Evolutionary conservation across 129 eudicot genomes (phyloP).

Genomic region (Lactuca saligna): DNA sequence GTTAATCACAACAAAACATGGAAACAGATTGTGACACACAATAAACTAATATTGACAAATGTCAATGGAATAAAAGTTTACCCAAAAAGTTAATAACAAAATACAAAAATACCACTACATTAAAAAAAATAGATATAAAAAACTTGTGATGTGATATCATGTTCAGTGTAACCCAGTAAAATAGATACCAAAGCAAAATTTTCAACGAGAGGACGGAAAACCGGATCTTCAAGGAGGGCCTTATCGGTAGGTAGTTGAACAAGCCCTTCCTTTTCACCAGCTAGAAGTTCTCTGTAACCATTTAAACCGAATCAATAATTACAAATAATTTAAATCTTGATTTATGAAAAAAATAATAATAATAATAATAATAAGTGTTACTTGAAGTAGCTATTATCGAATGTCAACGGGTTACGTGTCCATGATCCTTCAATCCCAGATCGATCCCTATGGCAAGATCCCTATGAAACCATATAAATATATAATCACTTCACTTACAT

Average conservation of each 20-base stretch:
- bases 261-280: slow-evolving; percentile 88
- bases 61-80: neutral
- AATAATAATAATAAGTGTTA: slow-evolving; percentile 20
- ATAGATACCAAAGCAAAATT: slow-evolving; percentile 69
- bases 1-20: neutral
- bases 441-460: slow-evolving; percentile 87
- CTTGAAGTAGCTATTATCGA: slow-evolving; percentile 84
- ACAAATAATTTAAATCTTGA: neutral
- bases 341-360: neutral
- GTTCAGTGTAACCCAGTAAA: no score
- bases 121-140: no score
- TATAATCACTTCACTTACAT: neutral
- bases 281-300: slow-evolving; percentile 64
- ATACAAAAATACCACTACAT: neutral
- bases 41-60: neutral
- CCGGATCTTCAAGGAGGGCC: slow-evolving; percentile 73
- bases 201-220: slow-evolving; percentile 80
- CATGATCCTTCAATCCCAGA: slow-evolving; percentile 96
- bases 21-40: neutral
- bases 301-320: neutral
- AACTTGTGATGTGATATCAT: no score
- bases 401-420: slow-evolving; percentile 80
- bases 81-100: neutral
- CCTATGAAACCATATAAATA: slow-evolving; percentile 35
- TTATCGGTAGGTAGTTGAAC: slow-evolving; percentile 86